Evolutionary conservation across 345 rosid species (phyloP).

Genomic region (Aquilaria malaccensis): DNA sequence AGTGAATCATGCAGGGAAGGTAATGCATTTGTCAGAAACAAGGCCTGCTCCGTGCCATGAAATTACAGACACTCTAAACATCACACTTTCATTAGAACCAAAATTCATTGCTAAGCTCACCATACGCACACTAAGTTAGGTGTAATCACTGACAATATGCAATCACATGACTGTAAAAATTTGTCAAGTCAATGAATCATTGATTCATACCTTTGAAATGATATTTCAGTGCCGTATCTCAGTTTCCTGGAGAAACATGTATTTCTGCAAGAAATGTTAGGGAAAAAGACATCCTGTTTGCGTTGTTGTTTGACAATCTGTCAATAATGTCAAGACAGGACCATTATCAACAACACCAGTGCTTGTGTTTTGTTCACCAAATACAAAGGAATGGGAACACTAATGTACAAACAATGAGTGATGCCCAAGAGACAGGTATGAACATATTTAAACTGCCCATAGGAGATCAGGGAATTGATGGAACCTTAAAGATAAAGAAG

Average conservation of each 20-base stretch:
- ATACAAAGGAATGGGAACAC: too few relatives aligned
- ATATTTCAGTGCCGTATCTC: conserved; percentile 7
- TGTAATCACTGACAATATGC: not conserved
- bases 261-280: conserved; percentile 20
- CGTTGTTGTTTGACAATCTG: conserved; percentile 36
- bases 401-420: too few relatives aligned
- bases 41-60: not conserved
- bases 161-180: not conserved
- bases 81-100: not conserved
- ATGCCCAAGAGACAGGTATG: too few relatives aligned
- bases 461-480: too few relatives aligned
- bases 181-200: not conserved
- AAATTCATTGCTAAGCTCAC: not conserved
- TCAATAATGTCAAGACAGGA: too few relatives aligned
- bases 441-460: too few relatives aligned
- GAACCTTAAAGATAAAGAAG: too few relatives aligned
- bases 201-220: conserved; percentile 16
- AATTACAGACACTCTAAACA: not conserved
- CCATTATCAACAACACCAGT: too few relatives aligned
- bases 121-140: not conserved
- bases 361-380: too few relatives aligned
- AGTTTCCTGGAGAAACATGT: conserved; percentile 25
- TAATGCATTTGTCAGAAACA: too few relatives aligned
- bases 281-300: conserved; percentile 6
- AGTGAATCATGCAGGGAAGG: too few relatives aligned